Evolutionary conservation across 1,284 basidiomycete genomes (phyloP).

Genomic region (Peniophora sp.): DNA sequence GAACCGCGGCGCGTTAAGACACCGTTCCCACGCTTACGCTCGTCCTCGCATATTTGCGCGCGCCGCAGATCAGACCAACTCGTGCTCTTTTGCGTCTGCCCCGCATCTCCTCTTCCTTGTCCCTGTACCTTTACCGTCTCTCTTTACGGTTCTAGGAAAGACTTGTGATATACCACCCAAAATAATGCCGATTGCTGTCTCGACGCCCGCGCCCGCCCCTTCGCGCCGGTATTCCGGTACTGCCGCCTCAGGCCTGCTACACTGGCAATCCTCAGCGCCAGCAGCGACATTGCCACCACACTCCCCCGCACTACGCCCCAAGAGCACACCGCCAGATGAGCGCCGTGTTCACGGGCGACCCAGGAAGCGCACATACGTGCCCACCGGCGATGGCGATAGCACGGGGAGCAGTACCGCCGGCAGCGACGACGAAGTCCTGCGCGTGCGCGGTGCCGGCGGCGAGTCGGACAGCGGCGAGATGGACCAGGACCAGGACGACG

Average conservation of each 20-base stretch:
- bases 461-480: constrained; percentile 21
- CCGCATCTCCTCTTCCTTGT: too few relatives aligned
- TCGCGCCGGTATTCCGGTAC: background rate
- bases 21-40: too few relatives aligned
- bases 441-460: constrained; percentile 9
- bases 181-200: background rate
- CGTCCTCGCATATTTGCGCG: too few relatives aligned
- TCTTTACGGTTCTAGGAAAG: too few relatives aligned
- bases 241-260: background rate
- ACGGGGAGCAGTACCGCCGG: background rate
- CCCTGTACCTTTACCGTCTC: too few relatives aligned
- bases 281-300: background rate
- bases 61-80: too few relatives aligned
- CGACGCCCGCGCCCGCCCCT: background rate
- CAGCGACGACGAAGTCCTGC: background rate
- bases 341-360: background rate
- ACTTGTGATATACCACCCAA: background rate
- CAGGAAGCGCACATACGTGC: background rate
- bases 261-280: background rate
- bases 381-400: background rate
- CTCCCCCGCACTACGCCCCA: background rate
- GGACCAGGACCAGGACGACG: background rate
- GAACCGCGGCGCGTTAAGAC: too few relatives aligned
- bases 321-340: background rate
- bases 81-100: too few relatives aligned